A percentile compares a stretch with the other conserved stretches of the same genome.
phyloP scores from a whole-genome alignment of 768 basidiomycete species.

The Phylloporus arenicola region DNA sequence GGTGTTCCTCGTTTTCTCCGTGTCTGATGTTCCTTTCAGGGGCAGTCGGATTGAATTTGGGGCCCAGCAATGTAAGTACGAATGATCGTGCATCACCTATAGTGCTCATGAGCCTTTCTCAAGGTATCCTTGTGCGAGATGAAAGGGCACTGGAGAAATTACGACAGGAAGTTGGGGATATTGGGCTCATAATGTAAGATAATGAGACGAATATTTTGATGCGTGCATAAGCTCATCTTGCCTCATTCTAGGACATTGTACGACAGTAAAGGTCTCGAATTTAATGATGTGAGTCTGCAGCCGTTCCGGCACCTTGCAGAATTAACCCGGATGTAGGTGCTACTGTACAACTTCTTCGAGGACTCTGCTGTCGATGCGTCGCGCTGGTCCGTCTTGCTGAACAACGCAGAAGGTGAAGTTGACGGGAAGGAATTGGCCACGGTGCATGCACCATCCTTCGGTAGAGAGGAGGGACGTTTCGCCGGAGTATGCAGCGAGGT shows the following conservation, averaged over 20 bases:
- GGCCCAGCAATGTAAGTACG: conserved; percentile 54
- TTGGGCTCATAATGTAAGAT: conserved; percentile 36
- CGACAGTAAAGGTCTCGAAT: conserved; percentile 30
- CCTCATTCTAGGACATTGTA: conserved; percentile 24
- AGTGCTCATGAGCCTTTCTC: too few relatives aligned
- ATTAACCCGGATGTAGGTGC: conserved; percentile 41
- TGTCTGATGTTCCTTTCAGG: conserved; percentile 27
- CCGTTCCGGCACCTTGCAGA: neutral
- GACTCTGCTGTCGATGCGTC: conserved; percentile 48
- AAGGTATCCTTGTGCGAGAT: conserved; percentile 69
- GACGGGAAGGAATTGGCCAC: conserved; percentile 7
- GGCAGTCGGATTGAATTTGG: conserved; percentile 53
- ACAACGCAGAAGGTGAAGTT: conserved; percentile 30
- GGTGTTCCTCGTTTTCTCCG: neutral
- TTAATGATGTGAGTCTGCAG: conserved; percentile 12
- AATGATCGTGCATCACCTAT: neutral
- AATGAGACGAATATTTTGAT: too few relatives aligned
- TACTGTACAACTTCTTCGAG: conserved; percentile 71
- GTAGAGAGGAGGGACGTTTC: conserved; percentile 40
- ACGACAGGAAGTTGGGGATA: conserved; percentile 48
- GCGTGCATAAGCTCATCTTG: neutral
- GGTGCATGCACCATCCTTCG: conserved; percentile 41
- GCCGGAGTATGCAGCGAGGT: conserved; percentile 58
- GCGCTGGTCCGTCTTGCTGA: conserved; percentile 59
- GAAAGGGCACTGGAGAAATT: conserved; percentile 46